These are phyloP conservation scores for Apiospora arundinis DNA, from an alignment of 2,329 filamentous ascomycete genomes.

Conservation along the genomic window DNA sequence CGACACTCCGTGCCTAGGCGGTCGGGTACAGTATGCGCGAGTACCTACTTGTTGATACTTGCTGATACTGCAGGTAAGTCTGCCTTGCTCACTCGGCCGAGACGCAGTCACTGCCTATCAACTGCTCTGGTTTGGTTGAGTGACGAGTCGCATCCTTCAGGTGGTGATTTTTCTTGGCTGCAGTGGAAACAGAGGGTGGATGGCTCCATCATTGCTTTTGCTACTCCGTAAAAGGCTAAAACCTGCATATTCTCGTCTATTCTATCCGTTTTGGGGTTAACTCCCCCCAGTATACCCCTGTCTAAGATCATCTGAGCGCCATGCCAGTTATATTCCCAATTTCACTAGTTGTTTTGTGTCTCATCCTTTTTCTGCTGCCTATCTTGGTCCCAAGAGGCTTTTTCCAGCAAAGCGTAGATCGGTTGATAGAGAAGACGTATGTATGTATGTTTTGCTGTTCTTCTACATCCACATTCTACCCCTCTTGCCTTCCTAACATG, in stretches of 20 bases:
- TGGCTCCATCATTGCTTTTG: background rate
- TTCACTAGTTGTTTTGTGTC: background rate
- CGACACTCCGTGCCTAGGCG: background rate
- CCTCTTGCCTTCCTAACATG: too few relatives aligned
- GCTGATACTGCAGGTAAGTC: background rate
- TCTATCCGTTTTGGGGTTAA: conserved; percentile 2
- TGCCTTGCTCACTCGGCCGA: conserved; percentile 1
- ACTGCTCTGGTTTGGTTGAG: background rate
- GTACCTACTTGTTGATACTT: too few relatives aligned
- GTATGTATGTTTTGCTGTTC: background rate
- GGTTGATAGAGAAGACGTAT: background rate
- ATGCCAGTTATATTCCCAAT: background rate
- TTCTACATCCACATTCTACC: background rate
- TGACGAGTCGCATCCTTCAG: background rate
- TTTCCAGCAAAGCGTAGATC: background rate
- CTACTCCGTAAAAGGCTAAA: background rate
- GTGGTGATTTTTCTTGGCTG: background rate
- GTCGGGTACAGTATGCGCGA: background rate
- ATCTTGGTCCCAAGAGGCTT: background rate
- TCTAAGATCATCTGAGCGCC: conserved; percentile 13
- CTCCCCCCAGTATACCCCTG: background rate
- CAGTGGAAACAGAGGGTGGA: background rate
- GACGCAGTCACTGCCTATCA: background rate
- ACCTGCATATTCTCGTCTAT: conserved; percentile 8
- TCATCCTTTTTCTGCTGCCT: background rate